Conservation (phyloP, 768 basidiomycete species). For the Tricholoma bakamatsutake region DNA sequence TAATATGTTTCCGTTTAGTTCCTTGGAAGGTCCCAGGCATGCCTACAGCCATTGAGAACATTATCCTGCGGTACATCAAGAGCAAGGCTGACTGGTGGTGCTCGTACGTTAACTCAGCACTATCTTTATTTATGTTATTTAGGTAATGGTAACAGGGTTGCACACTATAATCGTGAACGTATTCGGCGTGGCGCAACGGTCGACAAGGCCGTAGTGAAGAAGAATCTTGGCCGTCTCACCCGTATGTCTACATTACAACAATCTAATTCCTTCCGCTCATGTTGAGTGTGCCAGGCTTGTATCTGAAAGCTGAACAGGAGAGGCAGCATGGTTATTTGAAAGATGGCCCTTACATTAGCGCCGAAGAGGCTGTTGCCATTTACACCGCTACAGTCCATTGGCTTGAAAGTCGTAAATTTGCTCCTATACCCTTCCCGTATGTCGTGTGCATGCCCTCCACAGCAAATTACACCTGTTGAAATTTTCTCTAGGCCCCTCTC, state of each 20-base stretch:
- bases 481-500: conserved; percentile 65
- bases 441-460: conserved; percentile 17
- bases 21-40: conserved; percentile 99
- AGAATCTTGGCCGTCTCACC: conserved; percentile 96
- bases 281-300: conserved; percentile 50
- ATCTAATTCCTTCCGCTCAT: conserved; percentile 1
- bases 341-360: conserved; percentile 98
- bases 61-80: conserved; percentile 98
- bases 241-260: conserved; percentile 39
- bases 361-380: conserved; percentile 97
- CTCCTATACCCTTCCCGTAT: conserved; percentile 97
- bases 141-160: conserved; percentile 48
- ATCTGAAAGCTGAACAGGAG: conserved; percentile 98
- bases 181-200: conserved; percentile 95
- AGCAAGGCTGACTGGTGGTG: conserved; percentile 99
- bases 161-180: conserved; percentile 97
- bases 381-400: conserved; percentile 99
- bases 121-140: not conserved
- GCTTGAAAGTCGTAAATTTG: conserved; percentile 97
- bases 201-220: conserved; percentile 98
- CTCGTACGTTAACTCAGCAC: conserved; percentile 42
- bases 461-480: not conserved
- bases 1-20: conserved; percentile 35
- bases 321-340: conserved; percentile 98
- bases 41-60: conserved; percentile 99